Percentiles rank a stretch among this genome's conserved stretches.
phyloP scores from a whole-genome alignment of 805 yeast species.

The Geotrichum ghanense region DNA sequence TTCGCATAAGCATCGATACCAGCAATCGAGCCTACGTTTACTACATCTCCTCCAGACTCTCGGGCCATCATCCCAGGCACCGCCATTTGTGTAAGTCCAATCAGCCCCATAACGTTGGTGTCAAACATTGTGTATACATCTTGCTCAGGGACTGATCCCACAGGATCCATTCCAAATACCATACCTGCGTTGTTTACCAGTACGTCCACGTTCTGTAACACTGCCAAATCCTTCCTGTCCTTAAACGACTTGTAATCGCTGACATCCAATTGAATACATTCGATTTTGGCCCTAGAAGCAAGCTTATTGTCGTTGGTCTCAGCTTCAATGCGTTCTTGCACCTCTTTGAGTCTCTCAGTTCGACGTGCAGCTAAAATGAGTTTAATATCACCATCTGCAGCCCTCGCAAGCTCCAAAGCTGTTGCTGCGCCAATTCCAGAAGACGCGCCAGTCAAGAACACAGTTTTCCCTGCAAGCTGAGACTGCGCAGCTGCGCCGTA shows the following conservation, averaged over 20 bases:
- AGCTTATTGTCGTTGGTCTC: constrained; percentile 32
- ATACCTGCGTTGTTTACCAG: constrained; percentile 54
- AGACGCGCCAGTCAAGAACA: constrained; percentile 91
- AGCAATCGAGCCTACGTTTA: constrained; percentile 58
- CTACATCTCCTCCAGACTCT: constrained; percentile 59
- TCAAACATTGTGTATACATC: constrained; percentile 70
- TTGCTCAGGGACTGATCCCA: constrained; percentile 51
- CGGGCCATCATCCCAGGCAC: constrained; percentile 59
- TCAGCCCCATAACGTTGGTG: constrained; percentile 81
- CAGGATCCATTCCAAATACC: constrained; percentile 69
- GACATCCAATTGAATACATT: constrained; percentile 52
- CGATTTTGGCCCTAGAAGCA: constrained; percentile 36
- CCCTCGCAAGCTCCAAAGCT: constrained; percentile 73
- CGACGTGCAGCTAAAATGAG: constrained; percentile 74
- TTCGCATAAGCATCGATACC: constrained; percentile 63
- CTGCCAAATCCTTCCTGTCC: constrained; percentile 37
- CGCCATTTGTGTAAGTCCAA: constrained; percentile 71
- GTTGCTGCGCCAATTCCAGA: constrained; percentile 93
- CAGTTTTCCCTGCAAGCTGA: constrained; percentile 66
- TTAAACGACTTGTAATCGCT: constrained; percentile 37
- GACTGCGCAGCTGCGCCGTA: constrained; percentile 53
- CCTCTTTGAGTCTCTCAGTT: constrained; percentile 41
- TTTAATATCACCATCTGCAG: constrained; percentile 59
- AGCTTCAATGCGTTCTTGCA: constrained; percentile 36
- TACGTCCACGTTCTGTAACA: constrained; percentile 44